Conservation (phyloP, 1,284 basidiomycete species). For the Chalciporus sp. region DNA sequence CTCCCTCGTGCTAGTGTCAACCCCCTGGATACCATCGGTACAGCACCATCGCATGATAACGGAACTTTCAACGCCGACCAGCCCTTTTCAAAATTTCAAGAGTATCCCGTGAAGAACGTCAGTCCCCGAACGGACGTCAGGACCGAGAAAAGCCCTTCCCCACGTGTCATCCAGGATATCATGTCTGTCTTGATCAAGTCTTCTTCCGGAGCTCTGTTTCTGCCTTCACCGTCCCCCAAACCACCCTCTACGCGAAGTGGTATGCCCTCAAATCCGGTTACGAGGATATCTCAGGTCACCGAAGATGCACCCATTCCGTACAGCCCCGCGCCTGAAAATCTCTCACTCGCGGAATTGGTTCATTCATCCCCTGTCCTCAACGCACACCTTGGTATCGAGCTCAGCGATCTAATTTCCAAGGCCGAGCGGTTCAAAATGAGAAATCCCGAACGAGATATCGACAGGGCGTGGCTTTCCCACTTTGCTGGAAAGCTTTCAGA, state of each 20-base stretch:
- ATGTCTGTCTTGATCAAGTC: conserved; percentile 34
- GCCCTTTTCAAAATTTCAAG: background rate
- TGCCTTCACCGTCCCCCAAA: conserved; percentile 8
- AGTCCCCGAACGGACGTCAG: background rate
- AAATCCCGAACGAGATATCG: conserved; percentile 56
- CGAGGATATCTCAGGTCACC: background rate
- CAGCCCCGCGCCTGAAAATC: conserved; percentile 1
- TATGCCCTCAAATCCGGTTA: conserved; percentile 9
- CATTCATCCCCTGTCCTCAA: conserved; percentile 53
- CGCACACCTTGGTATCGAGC: conserved; percentile 59
- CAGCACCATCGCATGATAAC: conserved; percentile 6
- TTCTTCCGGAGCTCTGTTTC: conserved; percentile 7
- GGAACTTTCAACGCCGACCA: conserved; percentile 5
- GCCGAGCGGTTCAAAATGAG: conserved; percentile 53
- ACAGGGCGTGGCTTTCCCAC: conserved; percentile 61
- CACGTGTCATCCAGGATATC: conserved; percentile 36
- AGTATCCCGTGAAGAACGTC: background rate
- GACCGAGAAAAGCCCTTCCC: conserved; percentile 24
- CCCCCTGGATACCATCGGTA: conserved; percentile 47
- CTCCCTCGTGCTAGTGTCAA: conserved; percentile 40
- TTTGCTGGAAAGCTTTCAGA: conserved; percentile 66
- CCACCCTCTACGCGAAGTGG: background rate
- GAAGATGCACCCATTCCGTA: conserved; percentile 1
- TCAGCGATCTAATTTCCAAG: conserved; percentile 53
- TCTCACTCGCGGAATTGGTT: conserved; percentile 19